Percentiles rank a stretch among this genome's conserved stretches.
phyloP scores from a whole-genome alignment of 2,329 filamentous ascomycete genomes.

The Seiridium unicorne region DNA sequence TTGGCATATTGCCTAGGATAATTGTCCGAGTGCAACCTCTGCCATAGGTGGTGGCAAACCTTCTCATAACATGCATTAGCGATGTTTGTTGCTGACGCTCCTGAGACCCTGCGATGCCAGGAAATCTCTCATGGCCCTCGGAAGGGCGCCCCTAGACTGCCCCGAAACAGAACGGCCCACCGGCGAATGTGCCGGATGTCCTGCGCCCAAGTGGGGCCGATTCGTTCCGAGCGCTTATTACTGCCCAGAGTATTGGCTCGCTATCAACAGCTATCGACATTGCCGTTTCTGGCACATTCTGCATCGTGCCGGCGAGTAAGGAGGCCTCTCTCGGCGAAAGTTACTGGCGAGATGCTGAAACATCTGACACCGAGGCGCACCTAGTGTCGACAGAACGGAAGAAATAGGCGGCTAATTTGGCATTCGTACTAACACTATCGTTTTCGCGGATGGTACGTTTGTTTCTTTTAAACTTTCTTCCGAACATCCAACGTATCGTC shows the following conservation, averaged over 20 bases:
- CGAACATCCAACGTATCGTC: too few relatives aligned
- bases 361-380: neutral
- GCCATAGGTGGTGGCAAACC: neutral
- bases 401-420: neutral
- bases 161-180: constrained; percentile 1
- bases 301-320: neutral
- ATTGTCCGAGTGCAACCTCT: constrained; percentile 5
- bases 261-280: neutral
- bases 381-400: neutral
- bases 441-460: neutral
- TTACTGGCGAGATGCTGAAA: neutral
- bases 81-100: neutral
- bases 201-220: constrained; percentile 5
- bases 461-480: neutral
- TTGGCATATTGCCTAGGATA: neutral
- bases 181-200: constrained; percentile 4
- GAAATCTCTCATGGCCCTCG: neutral
- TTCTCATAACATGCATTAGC: neutral
- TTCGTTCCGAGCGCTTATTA: constrained; percentile 6
- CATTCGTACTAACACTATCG: neutral
- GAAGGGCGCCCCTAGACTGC: neutral
- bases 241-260: neutral
- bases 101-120: neutral
- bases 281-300: neutral
- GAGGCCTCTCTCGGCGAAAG: neutral